Base-by-base conservation (phyloP, 2,329 filamentous ascomycete genomes). In the Ascochyta lentis region DNA sequence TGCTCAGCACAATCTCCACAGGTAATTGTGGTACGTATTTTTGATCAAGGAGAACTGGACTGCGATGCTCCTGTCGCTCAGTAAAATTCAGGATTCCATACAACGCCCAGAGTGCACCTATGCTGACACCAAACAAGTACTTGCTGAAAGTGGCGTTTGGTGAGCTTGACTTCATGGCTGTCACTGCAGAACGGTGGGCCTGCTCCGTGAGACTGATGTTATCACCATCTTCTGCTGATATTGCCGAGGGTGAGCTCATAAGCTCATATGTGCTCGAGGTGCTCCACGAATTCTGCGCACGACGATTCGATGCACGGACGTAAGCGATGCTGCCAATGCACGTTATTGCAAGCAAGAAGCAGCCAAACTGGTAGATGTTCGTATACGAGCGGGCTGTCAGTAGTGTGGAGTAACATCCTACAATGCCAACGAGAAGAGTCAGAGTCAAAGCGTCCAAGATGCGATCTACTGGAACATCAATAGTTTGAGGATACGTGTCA, bases 1-100 rank as follows among this genome's bases (percentile, higher is more conserved):
- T 76, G 64, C 70, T 76, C 46, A 77, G 64, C 4, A 77, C 75
- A 13, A 77, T 64, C 43, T 77, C 74, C 22, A 69, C 44, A 15
- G 56, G 42, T 4, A 49, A 46, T 6, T 33, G 15, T 1, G 73
- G 58, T 23, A 53, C 39, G 48, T 74, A 76, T 0, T 47, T 39
- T 2, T 41, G 22, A 47, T 70, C 66, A 12, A 70, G 52, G 12
- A 48, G 49, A 33, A 57, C 24, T 16, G 41, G n/a, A 9, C 34
- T 47, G 37, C 29, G n/a, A 16, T 22, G 31, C 26, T 53, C 33
- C 24, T 44, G 49, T 35, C 56, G 44, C 27, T 56, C 46, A 19
- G 53, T 51, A 41, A 60, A 60, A 41, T 69, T 69, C n/a, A 65
- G 47, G 24, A 40, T 40, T 26, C 58, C n/a, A 41, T 60, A 65